Conservation (phyloP, 805 yeast species). For the Myxozyma sirexii region DNA sequence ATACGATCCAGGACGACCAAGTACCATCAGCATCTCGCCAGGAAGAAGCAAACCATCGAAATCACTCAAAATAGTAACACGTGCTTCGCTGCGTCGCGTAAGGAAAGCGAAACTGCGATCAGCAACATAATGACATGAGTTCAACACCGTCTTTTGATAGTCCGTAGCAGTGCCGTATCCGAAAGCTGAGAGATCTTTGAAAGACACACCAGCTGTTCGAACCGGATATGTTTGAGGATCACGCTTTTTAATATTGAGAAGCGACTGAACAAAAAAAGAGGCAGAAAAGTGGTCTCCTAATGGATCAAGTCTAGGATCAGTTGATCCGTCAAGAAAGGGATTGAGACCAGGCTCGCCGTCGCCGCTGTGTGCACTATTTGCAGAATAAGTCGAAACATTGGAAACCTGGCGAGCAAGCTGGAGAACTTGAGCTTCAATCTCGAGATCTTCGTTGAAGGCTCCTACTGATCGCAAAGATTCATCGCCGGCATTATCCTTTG, state of each 20-base stretch:
- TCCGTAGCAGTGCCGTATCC: slow-evolving; percentile 68
- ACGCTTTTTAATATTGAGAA: slow-evolving; percentile 53
- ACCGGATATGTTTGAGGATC: slow-evolving; percentile 65
- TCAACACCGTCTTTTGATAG: slow-evolving; percentile 66
- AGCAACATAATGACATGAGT: slow-evolving; percentile 42
- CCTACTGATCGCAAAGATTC: background rate
- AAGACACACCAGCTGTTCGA: slow-evolving; percentile 62
- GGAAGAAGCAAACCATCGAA: slow-evolving; percentile 60
- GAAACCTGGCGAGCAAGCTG: slow-evolving; percentile 33
- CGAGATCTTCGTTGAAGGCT: slow-evolving; percentile 10
- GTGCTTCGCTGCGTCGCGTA: slow-evolving; percentile 32
- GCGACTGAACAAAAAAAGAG: slow-evolving; percentile 64
- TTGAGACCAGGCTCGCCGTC: slow-evolving; percentile 3
- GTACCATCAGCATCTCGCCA: slow-evolving; percentile 70
- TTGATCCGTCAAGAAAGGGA: slow-evolving; percentile 30
- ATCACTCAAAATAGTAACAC: slow-evolving; percentile 47
- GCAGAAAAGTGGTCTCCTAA: slow-evolving; percentile 57
- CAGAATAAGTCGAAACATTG: slow-evolving; percentile 17
- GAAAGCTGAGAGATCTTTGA: slow-evolving; percentile 60
- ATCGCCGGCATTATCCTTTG: background rate
- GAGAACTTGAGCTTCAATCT: slow-evolving; percentile 24
- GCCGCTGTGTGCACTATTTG: background rate
- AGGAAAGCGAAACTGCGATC: slow-evolving; percentile 41
- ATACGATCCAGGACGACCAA: slow-evolving; percentile 70
- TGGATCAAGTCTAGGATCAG: slow-evolving; percentile 60